Percentiles rank a stretch among this genome's conserved stretches.
These are phyloP conservation scores for Ophiognomonia clavigignenti-juglandacearum DNA, from an alignment of 2,329 filamentous ascomycete species.

Conservation along the genomic window DNA sequence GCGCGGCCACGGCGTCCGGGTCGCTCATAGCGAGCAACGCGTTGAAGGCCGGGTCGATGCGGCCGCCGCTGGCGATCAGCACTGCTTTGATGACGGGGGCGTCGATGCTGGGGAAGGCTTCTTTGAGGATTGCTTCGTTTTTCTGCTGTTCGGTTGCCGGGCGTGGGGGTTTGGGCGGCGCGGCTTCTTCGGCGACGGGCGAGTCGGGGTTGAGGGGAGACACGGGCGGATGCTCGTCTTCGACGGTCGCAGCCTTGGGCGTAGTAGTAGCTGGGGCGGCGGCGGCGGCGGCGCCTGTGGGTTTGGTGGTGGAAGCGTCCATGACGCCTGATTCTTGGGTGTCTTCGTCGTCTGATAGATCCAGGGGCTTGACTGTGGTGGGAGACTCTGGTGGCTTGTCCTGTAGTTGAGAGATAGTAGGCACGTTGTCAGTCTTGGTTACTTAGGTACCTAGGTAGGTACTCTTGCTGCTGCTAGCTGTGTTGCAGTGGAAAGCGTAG, in stretches of 20 bases:
- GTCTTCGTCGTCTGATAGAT: conserved; percentile 69
- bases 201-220: conserved; percentile 14
- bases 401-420: not conserved
- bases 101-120: conserved; percentile 89
- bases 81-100: conserved; percentile 78
- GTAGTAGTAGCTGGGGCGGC: conserved; percentile 22
- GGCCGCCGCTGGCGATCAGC: conserved; percentile 76
- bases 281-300: conserved; percentile 17
- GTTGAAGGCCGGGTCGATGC: conserved; percentile 92
- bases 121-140: conserved; percentile 81
- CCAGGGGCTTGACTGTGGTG: conserved; percentile 59
- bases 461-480: not conserved
- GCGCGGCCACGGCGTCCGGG: conserved; percentile 58
- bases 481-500: not conserved
- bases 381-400: conserved; percentile 51
- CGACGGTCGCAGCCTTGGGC: conserved; percentile 18
- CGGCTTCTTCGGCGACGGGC: conserved; percentile 32
- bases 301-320: conserved; percentile 29
- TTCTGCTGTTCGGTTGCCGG: conserved; percentile 78
- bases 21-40: conserved; percentile 84
- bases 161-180: conserved; percentile 80
- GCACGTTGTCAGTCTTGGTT: conserved; percentile 4
- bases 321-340: conserved; percentile 54
- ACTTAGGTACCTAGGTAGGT: too few species aligned
- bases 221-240: not conserved